Percentiles rank a stretch among this genome's conserved stretches.
Evolutionary conservation across 164 flowering plant genomes (phyloP).

Genomic region (Warburgia ugandensis): DNA sequence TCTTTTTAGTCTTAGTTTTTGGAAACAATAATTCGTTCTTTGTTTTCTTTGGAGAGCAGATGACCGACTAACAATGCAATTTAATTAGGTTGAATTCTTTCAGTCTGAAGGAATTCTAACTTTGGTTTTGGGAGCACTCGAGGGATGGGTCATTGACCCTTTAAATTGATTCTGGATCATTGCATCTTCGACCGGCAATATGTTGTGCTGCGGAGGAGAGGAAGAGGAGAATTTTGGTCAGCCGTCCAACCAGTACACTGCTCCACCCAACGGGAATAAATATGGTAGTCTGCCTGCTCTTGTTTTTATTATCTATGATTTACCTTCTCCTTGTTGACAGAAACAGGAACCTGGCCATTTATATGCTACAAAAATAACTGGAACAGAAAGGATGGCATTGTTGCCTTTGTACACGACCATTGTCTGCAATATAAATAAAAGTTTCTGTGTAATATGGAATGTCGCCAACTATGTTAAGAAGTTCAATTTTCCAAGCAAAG

Average conservation of each 20-base stretch:
- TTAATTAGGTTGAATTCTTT: too few relatives aligned
- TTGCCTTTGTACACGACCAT: too few relatives aligned
- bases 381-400: too few relatives aligned
- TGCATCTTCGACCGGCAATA: slow-evolving; percentile 14
- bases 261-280: slow-evolving; percentile 40
- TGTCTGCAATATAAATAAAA: background rate
- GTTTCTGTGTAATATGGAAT: background rate
- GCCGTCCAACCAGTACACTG: slow-evolving; percentile 38
- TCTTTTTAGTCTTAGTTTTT: too few relatives aligned
- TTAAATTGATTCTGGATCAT: background rate
- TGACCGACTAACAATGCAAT: too few relatives aligned
- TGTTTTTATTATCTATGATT: background rate
- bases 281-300: slow-evolving; percentile 15
- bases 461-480: background rate
- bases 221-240: slow-evolving; percentile 52
- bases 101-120: too few relatives aligned
- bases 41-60: too few relatives aligned
- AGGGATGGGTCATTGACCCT: background rate
- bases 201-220: slow-evolving; percentile 60
- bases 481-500: too few relatives aligned
- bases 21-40: too few relatives aligned
- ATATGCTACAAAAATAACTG: background rate
- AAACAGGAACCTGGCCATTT: background rate
- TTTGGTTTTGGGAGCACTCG: too few relatives aligned
- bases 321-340: background rate